These are phyloP conservation scores for Hysterium pulicare DNA, from an alignment of 2,329 filamentous ascomycete genomes.

Conservation along the genomic window DNA sequence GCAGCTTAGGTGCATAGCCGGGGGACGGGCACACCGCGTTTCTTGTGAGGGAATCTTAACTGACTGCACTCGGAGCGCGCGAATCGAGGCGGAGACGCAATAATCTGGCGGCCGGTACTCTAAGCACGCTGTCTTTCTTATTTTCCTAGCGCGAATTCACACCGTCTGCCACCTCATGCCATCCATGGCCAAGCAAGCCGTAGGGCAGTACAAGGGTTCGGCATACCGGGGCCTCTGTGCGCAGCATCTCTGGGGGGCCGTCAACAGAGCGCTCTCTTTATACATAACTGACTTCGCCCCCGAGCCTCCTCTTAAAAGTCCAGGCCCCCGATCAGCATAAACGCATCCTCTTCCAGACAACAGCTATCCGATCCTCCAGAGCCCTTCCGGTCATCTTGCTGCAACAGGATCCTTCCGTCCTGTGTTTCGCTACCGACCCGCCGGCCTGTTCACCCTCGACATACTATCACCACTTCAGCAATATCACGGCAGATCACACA, in stretches of 20 bases:
- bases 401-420: conserved; percentile 3
- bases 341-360: conserved; percentile 18
- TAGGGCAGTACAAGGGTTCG: conserved; percentile 35
- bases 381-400: conserved; percentile 5
- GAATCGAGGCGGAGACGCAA: conserved; percentile 34
- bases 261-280: conserved; percentile 18
- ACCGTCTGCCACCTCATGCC: conserved; percentile 32
- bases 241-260: conserved; percentile 30
- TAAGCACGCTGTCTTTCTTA: conserved; percentile 26
- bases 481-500: conserved; percentile 25
- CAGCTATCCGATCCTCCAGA: neutral
- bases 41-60: conserved; percentile 26
- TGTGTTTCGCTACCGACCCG: conserved; percentile 20
- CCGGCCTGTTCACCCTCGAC: conserved; percentile 20
- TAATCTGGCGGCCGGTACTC: conserved; percentile 25
- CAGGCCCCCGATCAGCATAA: conserved; percentile 34
- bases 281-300: conserved; percentile 39
- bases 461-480: conserved; percentile 21
- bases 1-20: conserved; percentile 14
- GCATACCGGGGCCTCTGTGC: conserved; percentile 18
- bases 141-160: conserved; percentile 37
- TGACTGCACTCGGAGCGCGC: conserved; percentile 35
- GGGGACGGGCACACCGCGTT: conserved; percentile 34
- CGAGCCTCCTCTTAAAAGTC: conserved; percentile 22
- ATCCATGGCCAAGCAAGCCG: conserved; percentile 24